Base-by-base conservation (phyloP, 2,329 filamentous ascomycete species). In the Penicillium sp. region DNA sequence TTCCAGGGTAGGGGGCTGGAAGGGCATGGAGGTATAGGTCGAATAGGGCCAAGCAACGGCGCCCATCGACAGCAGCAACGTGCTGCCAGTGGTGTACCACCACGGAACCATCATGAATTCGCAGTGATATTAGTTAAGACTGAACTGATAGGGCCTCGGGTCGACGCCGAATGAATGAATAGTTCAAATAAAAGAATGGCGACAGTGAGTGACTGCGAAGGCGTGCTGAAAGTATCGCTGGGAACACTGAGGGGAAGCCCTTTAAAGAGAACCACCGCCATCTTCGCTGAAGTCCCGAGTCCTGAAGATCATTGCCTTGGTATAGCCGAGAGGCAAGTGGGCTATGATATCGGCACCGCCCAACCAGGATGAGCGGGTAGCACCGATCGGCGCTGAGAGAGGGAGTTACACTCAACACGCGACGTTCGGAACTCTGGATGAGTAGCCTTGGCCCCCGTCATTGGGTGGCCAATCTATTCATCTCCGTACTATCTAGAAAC, bases 1-100 rank as follows among this genome's bases (percentile, higher is more conserved):
- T 20, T 65, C 48, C 2, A 73, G 56, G 33, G 60, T 52, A 1
- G 69, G 68, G 7, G 69, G 69, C 40, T 58, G 56, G 36, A 57
- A 54, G 20, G 38, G 36, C 16, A 41, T 56, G 6, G 56, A 59
- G 5, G 27, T 51, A 44, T 51, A 61, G 13, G 50, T 55, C 22
- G 50, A 54, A 27, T 55, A 57, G 2, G 51, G 54, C 56, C 56
- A 61, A 8, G 53, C 53, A 11, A 51, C 48, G 10, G 49, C 53
- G 22, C 50, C 41, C 6, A 56, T 39, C 4, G 53, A 53, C 25
- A 60, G 30, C 5, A 56, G 39, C 47, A 60, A 47, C 16, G 48
- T 30, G 44, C 50, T 58, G 22, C 49, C 40, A 38, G 53, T 53
- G 18, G 40, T 54, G 45, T 53, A 60, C 52, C 49, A 58, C 52